These are phyloP conservation scores for Centrapalus pauciflorus DNA, from an alignment of 129 eudicot species.

Conservation along the genomic window DNA sequence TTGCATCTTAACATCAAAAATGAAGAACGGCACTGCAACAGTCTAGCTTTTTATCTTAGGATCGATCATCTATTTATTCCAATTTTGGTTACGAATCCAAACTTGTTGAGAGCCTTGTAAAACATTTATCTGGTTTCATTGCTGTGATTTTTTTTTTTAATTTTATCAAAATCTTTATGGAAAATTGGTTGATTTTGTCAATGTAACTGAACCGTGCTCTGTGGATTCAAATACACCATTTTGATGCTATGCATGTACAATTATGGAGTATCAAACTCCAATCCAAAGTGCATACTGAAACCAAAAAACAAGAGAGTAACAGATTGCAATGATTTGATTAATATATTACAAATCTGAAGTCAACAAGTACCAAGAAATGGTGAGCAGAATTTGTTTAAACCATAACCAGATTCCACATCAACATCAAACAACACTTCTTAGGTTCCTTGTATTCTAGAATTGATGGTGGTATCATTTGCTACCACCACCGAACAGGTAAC, in stretches of 20 bases:
- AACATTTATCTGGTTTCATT: not conserved
- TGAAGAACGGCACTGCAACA: not conserved
- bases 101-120: too few relatives aligned
- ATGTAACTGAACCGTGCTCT: not conserved
- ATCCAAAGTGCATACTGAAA: not conserved
- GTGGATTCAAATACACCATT: too few relatives aligned
- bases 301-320: not conserved
- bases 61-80: not conserved
- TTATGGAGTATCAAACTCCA: too few relatives aligned
- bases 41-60: not conserved
- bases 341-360: constrained; percentile 37
- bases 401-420: constrained; percentile 28
- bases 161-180: not conserved
- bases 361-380: constrained; percentile 29
- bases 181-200: not conserved
- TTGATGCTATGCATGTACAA: not conserved
- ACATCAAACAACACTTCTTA: constrained; percentile 26
- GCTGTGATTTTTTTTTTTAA: not conserved
- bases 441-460: not conserved
- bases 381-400: constrained; percentile 23
- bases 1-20: not conserved
- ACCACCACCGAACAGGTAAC: constrained; percentile 59
- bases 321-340: constrained; percentile 11
- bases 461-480: constrained; percentile 30
- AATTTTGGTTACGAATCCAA: not conserved